Evolutionary conservation across 1,284 basidiomycete species (phyloP).

Genomic region (Apiotrichum laibachii): DNA sequence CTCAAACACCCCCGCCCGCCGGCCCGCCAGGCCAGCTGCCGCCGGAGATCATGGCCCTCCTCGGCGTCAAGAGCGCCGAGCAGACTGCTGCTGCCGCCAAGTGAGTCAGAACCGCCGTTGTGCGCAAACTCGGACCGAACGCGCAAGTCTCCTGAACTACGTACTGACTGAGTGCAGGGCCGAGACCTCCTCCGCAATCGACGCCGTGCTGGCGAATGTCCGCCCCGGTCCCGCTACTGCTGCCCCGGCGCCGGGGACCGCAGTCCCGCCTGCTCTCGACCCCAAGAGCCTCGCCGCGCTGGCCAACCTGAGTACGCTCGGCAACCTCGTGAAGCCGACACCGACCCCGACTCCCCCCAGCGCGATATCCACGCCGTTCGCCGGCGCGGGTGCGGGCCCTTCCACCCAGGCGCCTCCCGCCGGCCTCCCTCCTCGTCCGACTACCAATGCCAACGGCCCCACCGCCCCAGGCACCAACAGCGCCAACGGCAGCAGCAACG

Average conservation of each 20-base stretch:
- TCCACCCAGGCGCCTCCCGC: not conserved
- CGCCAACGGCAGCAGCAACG: not conserved
- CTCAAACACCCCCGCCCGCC: conserved; percentile 1
- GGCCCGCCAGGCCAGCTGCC: conserved; percentile 27
- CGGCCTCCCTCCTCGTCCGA: not conserved
- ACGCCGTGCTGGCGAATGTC: conserved; percentile 22
- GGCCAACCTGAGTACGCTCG: conserved; percentile 23
- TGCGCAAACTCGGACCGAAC: too few relatives aligned
- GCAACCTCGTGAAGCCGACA: not conserved
- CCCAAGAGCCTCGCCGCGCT: conserved; percentile 31
- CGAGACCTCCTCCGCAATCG: conserved; percentile 12
- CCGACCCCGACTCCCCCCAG: too few relatives aligned
- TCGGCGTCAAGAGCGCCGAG: conserved; percentile 35
- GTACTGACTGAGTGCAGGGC: not conserved
- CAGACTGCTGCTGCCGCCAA: conserved; percentile 5
- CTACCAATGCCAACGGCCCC: not conserved
- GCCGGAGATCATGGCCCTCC: conserved; percentile 42
- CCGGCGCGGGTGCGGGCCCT: not conserved
- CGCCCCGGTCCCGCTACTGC: conserved; percentile 1
- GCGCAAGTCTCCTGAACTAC: too few relatives aligned
- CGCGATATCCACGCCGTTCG: too few relatives aligned
- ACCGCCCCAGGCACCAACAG: not conserved
- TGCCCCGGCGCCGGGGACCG: not conserved
- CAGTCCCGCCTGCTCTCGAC: conserved; percentile 21
- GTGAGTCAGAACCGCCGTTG: conserved; percentile 5